These are phyloP conservation scores for Lactuca saligna DNA, from an alignment of 129 eudicot species.

Conservation along the genomic window DNA sequence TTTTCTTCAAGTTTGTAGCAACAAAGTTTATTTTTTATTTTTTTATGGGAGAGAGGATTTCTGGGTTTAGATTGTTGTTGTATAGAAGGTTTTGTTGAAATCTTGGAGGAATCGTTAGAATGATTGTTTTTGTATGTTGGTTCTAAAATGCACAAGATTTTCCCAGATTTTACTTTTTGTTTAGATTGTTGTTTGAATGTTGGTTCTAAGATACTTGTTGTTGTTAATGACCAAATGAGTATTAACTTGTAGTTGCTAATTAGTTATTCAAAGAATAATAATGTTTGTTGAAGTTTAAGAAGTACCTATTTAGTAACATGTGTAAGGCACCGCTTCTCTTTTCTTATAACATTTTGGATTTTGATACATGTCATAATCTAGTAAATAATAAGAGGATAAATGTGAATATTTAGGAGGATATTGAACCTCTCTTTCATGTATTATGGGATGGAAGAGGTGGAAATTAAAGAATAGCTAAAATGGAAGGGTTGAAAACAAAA, in stretches of 20 bases:
- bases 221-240: neutral
- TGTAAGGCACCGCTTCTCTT: too few species aligned
- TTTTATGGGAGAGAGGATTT: constrained; percentile 16
- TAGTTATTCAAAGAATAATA: neutral
- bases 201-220: neutral
- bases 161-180: neutral
- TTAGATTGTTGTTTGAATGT: too few species aligned
- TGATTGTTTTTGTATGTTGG: constrained; percentile 7
- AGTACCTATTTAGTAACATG: too few species aligned
- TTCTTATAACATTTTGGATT: too few species aligned
- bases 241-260: neutral
- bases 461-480: too few species aligned
- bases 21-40: constrained; percentile 7
- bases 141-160: neutral
- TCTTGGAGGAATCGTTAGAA: constrained; percentile 18
- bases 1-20: constrained; percentile 10
- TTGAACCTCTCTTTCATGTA: too few species aligned
- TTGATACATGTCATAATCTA: too few species aligned
- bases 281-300: too few species aligned
- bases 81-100: constrained; percentile 16
- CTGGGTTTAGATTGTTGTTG: constrained; percentile 23
- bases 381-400: too few species aligned
- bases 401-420: too few species aligned
- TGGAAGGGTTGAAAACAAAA: too few species aligned
- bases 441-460: too few species aligned